Evolutionary conservation across 352 stramenopile species (phyloP).

Genomic region (Albugo candida): DNA sequence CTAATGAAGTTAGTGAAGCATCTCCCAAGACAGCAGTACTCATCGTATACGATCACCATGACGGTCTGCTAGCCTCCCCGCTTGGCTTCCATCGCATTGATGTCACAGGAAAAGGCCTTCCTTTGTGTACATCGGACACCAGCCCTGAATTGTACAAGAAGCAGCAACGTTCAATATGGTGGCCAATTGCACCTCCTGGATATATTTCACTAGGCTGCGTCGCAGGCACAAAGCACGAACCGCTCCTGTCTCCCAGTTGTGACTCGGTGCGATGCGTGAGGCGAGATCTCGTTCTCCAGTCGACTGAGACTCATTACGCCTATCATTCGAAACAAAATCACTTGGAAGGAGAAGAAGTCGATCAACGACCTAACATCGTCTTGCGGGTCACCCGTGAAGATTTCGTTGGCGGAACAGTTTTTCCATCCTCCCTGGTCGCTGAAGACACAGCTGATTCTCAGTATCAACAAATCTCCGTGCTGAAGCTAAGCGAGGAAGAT

Average conservation of each 20-base stretch:
- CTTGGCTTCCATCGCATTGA: constrained; percentile 67
- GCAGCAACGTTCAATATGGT: constrained; percentile 66
- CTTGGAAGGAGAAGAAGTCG: constrained; percentile 2
- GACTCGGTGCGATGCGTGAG: constrained; percentile 39
- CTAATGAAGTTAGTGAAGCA: constrained; percentile 15
- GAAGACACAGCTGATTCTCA: too few species aligned
- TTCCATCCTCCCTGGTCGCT: constrained; percentile 21
- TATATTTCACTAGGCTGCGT: constrained; percentile 63
- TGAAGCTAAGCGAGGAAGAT: constrained; percentile 57
- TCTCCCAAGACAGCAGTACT: constrained; percentile 28
- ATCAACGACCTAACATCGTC: constrained; percentile 37
- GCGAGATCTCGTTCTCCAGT: constrained; percentile 31
- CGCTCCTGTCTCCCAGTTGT: constrained; percentile 43
- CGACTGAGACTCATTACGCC: neutral
- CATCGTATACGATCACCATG: constrained; percentile 31
- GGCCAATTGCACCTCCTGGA: constrained; percentile 50
- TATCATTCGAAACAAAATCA: neutral
- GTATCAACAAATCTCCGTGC: neutral
- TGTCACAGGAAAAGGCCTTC: constrained; percentile 61
- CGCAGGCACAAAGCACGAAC: constrained; percentile 57
- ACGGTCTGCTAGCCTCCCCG: constrained; percentile 30
- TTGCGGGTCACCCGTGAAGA: constrained; percentile 45
- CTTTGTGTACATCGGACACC: constrained; percentile 39
- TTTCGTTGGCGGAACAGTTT: constrained; percentile 30
- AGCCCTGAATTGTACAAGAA: constrained; percentile 66